Evolutionary conservation across 495 filamentous ascomycete species (phyloP), one percentile per base, ranked within the genome.

Genomic region (Pyrenula massariospora): DNA sequence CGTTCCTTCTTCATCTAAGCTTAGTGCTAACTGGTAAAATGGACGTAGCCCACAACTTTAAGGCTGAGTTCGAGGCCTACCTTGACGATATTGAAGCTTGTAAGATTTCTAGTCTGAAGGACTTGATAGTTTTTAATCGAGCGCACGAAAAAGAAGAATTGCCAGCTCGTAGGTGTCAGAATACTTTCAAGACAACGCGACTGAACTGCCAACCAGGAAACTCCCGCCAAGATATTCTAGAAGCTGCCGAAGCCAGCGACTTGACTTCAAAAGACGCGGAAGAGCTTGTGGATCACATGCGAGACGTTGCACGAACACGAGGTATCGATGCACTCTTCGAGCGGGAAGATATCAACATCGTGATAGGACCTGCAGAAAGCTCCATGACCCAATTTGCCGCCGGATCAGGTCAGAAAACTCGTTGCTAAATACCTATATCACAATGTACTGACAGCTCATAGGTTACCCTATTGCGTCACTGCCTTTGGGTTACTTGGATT

Each of bases 401-500:
- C 10, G 59, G 42, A 11, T 22, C 24, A 22, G 57, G 57, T 42
- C 5, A 42, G 31, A 5, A 5, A 42, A 8, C 5, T 15, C 31
- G 31, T 42, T 42, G 15, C 31, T 42, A 15, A n/a, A n/a, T n/a
- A n/a, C n/a, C n/a, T n/a, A n/a, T n/a, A n/a, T n/a, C n/a, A n/a
- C n/a, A n/a, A n/a, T n/a, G n/a, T n/a, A n/a, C n/a, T n/a, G n/a
- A n/a, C 31, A 15, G 31, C 31, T 42, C 31, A 42, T 15, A 66
- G 64, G 62, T 11, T 60, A 57, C 31, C 66, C 64, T 2, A 25
- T 66, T 42, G 59, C 62, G 19, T 57, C 58, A 31, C 56, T 68
- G 58, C 64, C 64, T 10, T 48, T 68, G 2, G 55, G 53, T 2
- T 63, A 63, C 49, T 47, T 68, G 12, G 58, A 68, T n/a, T 63